phyloP scores from a whole-genome alignment of 495 filamentous ascomycete species.

The Neurospora sp. region DNA sequence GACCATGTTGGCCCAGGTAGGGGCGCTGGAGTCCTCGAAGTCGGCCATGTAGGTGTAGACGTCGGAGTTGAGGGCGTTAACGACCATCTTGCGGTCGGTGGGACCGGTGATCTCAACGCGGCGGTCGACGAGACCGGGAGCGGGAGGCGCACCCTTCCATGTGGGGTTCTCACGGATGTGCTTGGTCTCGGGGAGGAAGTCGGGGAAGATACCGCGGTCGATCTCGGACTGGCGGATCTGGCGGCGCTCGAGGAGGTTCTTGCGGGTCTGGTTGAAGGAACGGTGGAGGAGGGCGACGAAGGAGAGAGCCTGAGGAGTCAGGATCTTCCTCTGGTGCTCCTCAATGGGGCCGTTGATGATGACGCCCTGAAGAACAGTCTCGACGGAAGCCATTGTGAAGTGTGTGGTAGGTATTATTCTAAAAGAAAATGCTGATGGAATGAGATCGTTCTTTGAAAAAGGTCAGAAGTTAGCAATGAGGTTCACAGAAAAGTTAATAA shows the following conservation, averaged over 20 bases:
- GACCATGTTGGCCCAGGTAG: slow-evolving; percentile 99
- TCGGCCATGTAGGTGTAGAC: slow-evolving; percentile 99
- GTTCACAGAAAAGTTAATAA: neutral
- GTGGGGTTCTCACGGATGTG: slow-evolving; percentile 90
- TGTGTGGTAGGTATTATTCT: neutral
- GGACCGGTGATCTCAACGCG: slow-evolving; percentile 98
- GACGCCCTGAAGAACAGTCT: slow-evolving; percentile 77
- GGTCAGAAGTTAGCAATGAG: neutral
- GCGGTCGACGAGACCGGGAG: slow-evolving; percentile 87
- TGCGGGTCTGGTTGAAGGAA: slow-evolving; percentile 85
- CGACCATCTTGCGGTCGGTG: slow-evolving; percentile 98
- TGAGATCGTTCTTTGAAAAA: neutral
- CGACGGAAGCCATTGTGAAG: slow-evolving; percentile 56
- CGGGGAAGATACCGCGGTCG: slow-evolving; percentile 81
- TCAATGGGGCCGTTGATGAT: slow-evolving; percentile 68
- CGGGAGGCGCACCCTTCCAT: slow-evolving; percentile 91
- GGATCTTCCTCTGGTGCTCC: slow-evolving; percentile 76
- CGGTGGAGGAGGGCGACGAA: slow-evolving; percentile 93
- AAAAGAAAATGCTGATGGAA: neutral
- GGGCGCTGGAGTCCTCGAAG: slow-evolving; percentile 95
- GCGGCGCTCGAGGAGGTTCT: slow-evolving; percentile 80
- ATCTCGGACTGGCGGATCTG: slow-evolving; percentile 84
- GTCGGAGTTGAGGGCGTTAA: slow-evolving; percentile 93
- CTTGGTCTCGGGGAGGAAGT: slow-evolving; percentile 94
- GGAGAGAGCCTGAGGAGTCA: slow-evolving; percentile 81